A percentile compares a stretch with the other conserved stretches of the same genome.
These are phyloP conservation scores for Chamaecyparis obtusa DNA, from an alignment of 75 land plant species.

Conservation along the genomic window DNA sequence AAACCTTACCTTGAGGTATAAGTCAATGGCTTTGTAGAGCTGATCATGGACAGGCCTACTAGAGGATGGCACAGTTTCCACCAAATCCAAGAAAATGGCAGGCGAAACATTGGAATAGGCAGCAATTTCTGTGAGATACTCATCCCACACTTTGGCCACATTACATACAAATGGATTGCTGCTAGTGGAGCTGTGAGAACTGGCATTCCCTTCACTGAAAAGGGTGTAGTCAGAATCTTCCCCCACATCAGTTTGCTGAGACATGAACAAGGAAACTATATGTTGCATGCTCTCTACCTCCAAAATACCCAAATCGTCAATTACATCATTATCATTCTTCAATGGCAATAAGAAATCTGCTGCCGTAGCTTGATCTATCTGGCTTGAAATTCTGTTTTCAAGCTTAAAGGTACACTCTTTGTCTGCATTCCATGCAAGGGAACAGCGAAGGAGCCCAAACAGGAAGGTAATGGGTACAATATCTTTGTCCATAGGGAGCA, in stretches of 20 bases:
- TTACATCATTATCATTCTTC: not conserved
- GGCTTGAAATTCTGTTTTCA: conserved; percentile 27
- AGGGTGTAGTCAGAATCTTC: not conserved
- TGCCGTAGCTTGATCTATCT: conserved; percentile 31
- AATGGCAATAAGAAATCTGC: conserved; percentile 27
- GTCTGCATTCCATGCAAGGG: conserved; percentile 23
- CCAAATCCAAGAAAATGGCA: conserved; percentile 18
- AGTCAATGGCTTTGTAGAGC: conserved; percentile 36
- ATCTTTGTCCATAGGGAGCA: conserved; percentile 23
- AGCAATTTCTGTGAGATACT: conserved; percentile 37
- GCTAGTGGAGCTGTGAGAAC: not conserved
- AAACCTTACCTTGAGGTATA: conserved; percentile 31
- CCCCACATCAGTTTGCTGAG: conserved; percentile 13
- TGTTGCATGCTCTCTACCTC: conserved; percentile 39
- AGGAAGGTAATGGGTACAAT: conserved; percentile 30
- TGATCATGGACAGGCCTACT: conserved; percentile 25
- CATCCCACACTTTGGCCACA: conserved; percentile 37
- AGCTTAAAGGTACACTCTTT: conserved; percentile 26
- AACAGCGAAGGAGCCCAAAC: conserved; percentile 33
- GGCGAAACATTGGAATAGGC: conserved; percentile 19
- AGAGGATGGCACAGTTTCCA: conserved; percentile 25
- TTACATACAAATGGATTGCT: not conserved
- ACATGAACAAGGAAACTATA: conserved; percentile 29
- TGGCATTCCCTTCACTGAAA: not conserved
- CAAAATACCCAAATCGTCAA: not conserved